A percentile compares a stretch with the other conserved stretches of the same genome.
phyloP scores from a whole-genome alignment of 2,329 filamentous ascomycete genomes.

The Ophiostoma ulmi region DNA sequence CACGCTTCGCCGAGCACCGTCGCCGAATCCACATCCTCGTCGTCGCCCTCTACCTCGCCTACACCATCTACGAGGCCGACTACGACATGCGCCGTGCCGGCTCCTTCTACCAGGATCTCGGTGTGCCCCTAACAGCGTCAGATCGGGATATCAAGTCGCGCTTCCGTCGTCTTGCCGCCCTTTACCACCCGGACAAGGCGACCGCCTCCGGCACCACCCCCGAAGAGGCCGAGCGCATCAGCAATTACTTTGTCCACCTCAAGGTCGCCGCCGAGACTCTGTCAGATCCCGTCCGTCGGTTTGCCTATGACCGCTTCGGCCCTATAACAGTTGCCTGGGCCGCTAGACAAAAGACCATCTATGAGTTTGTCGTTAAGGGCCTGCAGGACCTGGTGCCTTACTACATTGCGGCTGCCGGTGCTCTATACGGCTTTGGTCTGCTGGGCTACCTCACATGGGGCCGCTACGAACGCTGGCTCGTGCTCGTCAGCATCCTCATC shows the following conservation, averaged over 20 bases:
- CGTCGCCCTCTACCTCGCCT: conserved; percentile 76
- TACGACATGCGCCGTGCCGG: conserved; percentile 65
- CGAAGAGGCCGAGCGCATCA: conserved; percentile 34
- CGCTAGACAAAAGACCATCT: conserved; percentile 57
- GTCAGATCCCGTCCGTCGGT: conserved; percentile 67
- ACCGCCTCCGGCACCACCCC: conserved; percentile 32
- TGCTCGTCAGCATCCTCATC: conserved; percentile 47
- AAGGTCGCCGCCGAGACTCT: conserved; percentile 80
- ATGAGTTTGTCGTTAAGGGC: conserved; percentile 67
- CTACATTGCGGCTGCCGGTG: conserved; percentile 53
- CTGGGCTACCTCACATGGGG: conserved; percentile 65
- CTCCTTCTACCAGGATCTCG: conserved; percentile 75
- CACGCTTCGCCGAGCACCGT: conserved; percentile 66
- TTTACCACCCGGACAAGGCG: conserved; percentile 80
- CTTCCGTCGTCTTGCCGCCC: conserved; percentile 69
- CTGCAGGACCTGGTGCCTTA: conserved; percentile 54
- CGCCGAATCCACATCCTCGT: conserved; percentile 79
- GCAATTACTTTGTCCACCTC: conserved; percentile 68
- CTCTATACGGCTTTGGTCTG: conserved; percentile 57
- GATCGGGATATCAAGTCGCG: conserved; percentile 76
- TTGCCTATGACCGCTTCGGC: conserved; percentile 87
- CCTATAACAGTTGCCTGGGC: conserved; percentile 55
- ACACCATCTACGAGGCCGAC: conserved; percentile 90
- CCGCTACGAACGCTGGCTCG: conserved; percentile 60
- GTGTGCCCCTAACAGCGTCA: conserved; percentile 60